A percentile compares a stretch with the other conserved stretches of the same genome.
Conservation (phyloP, 768 basidiomycete genomes). For the Leucocoprinus birnbaumii region DNA sequence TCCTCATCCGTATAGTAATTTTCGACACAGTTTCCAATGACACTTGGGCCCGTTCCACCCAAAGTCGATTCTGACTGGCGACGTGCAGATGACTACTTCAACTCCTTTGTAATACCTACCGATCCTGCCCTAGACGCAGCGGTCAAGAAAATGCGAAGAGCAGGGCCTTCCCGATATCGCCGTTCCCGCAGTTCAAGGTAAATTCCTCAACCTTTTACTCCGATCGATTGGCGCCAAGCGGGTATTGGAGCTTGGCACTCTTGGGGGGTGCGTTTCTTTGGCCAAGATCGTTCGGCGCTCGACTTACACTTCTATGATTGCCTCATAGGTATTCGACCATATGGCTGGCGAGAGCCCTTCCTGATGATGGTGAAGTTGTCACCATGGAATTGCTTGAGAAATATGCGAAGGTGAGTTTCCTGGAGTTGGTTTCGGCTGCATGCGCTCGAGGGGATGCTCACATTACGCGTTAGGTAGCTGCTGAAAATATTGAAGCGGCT, state of each 20-base stretch:
- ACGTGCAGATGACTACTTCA: conserved; percentile 54
- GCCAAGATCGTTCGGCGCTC: neutral
- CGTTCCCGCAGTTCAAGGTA: conserved; percentile 52
- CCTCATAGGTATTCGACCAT: conserved; percentile 38
- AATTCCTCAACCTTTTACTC: conserved; percentile 52
- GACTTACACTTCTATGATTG: neutral
- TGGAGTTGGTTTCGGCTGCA: too few relatives aligned
- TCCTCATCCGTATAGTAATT: too few relatives aligned
- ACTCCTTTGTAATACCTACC: conserved; percentile 44
- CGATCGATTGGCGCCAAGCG: conserved; percentile 50
- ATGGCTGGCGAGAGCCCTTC: conserved; percentile 44
- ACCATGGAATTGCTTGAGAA: conserved; percentile 45
- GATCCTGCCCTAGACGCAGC: conserved; percentile 42
- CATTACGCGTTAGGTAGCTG: conserved; percentile 47
- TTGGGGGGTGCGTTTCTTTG: conserved; percentile 50
- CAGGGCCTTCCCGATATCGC: conserved; percentile 51
- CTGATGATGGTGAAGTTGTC: conserved; percentile 46
- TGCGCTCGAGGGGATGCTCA: too few relatives aligned
- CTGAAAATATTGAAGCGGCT: conserved; percentile 52
- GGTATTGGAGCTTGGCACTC: conserved; percentile 63
- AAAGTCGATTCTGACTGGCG: conserved; percentile 52
- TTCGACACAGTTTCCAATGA: too few relatives aligned
- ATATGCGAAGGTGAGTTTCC: conserved; percentile 42
- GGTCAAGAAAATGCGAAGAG: conserved; percentile 33
- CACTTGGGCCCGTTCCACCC: too few relatives aligned